Evolutionary conservation across 2,329 filamentous ascomycete species (phyloP).

Genomic region (Claviceps capensis): DNA sequence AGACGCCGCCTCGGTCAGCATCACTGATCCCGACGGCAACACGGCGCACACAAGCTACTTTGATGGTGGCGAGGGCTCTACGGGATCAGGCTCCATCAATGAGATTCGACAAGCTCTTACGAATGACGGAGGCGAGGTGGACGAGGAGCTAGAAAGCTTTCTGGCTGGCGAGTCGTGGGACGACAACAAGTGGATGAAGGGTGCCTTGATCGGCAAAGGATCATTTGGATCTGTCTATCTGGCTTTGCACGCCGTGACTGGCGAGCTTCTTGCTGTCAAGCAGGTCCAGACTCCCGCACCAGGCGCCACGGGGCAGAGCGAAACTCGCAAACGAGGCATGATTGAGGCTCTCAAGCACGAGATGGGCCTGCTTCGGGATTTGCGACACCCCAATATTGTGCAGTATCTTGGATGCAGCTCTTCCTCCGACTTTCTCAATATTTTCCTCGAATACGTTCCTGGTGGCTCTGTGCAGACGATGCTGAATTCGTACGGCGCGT

Average conservation of each 20-base stretch:
- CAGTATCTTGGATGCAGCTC: conserved; percentile 94
- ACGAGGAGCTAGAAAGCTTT: conserved; percentile 82
- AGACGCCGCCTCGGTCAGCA: conserved; percentile 41
- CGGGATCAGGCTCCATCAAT: conserved; percentile 60
- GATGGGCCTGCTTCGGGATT: conserved; percentile 82
- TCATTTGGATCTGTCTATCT: conserved; percentile 95
- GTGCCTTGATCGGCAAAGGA: conserved; percentile 88
- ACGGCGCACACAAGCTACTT: conserved; percentile 65
- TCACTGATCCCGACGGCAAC: conserved; percentile 67
- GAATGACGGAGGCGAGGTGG: conserved; percentile 82
- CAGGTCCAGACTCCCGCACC: conserved; percentile 84
- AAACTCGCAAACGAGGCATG: conserved; percentile 93
- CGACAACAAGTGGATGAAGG: conserved; percentile 99
- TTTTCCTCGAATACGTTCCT: conserved; percentile 98
- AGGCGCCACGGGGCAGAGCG: conserved; percentile 64
- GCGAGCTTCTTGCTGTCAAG: conserved; percentile 95
- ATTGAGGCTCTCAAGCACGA: conserved; percentile 94
- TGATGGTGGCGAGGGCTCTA: conserved; percentile 67
- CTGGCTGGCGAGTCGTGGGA: conserved; percentile 88
- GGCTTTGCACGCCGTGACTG: conserved; percentile 87
- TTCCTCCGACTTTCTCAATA: conserved; percentile 84
- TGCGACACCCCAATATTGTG: conserved; percentile 94
- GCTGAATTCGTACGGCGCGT: conserved; percentile 94
- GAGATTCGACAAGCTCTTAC: conserved; percentile 75
- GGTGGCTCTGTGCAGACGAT: conserved; percentile 96